Percentiles rank a stretch among this genome's conserved stretches.
phyloP scores from a whole-genome alignment of 306 rosid genomes.

The Trifolium subterraneum region DNA sequence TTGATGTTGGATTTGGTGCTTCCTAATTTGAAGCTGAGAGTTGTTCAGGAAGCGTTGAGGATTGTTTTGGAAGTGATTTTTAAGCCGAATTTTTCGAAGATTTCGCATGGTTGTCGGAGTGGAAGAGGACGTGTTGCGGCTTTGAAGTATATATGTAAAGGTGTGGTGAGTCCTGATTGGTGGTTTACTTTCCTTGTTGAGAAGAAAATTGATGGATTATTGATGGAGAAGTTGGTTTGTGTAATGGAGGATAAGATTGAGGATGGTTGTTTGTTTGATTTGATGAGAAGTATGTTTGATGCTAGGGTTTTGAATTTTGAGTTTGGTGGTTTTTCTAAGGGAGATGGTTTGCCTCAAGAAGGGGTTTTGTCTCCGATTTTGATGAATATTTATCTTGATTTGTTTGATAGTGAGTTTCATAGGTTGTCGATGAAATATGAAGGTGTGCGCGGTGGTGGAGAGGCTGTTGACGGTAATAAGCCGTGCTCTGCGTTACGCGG shows the following conservation, averaged over 20 bases:
- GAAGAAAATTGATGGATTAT: constrained; percentile 63
- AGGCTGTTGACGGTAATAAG: constrained; percentile 41
- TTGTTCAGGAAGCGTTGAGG: constrained; percentile 86
- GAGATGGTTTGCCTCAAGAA: constrained; percentile 96
- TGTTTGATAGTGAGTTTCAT: constrained; percentile 79
- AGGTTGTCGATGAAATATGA: constrained; percentile 87
- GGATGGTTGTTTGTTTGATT: constrained; percentile 61
- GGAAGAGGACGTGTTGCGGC: constrained; percentile 78
- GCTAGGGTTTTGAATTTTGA: constrained; percentile 79
- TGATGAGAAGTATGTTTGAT: constrained; percentile 65
- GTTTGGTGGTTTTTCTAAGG: constrained; percentile 88
- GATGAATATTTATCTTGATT: constrained; percentile 84
- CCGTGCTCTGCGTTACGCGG: constrained; percentile 66
- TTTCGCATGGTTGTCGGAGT: constrained; percentile 89
- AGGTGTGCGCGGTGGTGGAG: constrained; percentile 49
- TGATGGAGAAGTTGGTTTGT: constrained; percentile 59
- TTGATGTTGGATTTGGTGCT: constrained; percentile 51
- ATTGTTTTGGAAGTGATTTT: constrained; percentile 79
- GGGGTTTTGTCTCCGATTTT: constrained; percentile 83
- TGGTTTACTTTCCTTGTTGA: constrained; percentile 73
- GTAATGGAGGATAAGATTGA: constrained; percentile 80
- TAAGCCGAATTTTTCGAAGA: constrained; percentile 77
- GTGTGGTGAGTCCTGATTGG: constrained; percentile 72
- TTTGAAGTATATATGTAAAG: constrained; percentile 71
- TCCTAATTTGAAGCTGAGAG: constrained; percentile 74